These are phyloP conservation scores for Penicillium frequentans DNA, from an alignment of 2,329 filamentous ascomycete species.

Conservation along the genomic window DNA sequence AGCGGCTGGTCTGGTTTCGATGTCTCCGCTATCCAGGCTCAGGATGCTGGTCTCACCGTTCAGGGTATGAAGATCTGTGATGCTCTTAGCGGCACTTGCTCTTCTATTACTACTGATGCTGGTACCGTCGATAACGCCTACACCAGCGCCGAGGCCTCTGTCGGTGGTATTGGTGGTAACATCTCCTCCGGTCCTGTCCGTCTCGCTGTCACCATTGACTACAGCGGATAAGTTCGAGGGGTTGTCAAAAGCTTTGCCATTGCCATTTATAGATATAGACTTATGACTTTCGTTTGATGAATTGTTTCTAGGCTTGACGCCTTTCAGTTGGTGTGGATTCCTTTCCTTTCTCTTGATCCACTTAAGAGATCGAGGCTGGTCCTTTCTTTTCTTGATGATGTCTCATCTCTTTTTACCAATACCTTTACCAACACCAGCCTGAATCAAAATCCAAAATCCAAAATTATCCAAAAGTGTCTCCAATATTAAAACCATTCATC, in stretches of 20 bases:
- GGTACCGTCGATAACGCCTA: slow-evolving; percentile 34
- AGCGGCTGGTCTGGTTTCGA: slow-evolving; percentile 32
- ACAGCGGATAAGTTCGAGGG: slow-evolving; percentile 20
- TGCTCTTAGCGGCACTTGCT: slow-evolving; percentile 28
- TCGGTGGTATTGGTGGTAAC: slow-evolving; percentile 38
- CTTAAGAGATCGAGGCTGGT: neutral
- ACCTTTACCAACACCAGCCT: neutral
- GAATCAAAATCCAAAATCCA: neutral
- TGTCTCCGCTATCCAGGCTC: slow-evolving; percentile 34
- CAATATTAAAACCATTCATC: no score
- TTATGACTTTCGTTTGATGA: neutral
- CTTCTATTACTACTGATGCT: slow-evolving; percentile 27
- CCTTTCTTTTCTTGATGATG: neutral
- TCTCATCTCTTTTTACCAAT: neutral
- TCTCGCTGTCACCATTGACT: slow-evolving; percentile 27
- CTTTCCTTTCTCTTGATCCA: neutral
- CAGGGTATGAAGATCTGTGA: slow-evolving; percentile 40
- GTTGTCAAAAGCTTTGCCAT: neutral
- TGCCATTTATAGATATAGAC: slow-evolving; percentile 46
- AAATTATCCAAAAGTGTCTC: neutral
- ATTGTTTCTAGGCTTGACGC: neutral
- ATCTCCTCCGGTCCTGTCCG: slow-evolving; percentile 23
- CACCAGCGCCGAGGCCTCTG: slow-evolving; percentile 25
- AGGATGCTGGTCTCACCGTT: slow-evolving; percentile 27
- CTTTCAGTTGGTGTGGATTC: neutral